Evolutionary conservation across 1,284 basidiomycete species (phyloP).

Genomic region (Melanopsichium pennsylvanicum): DNA sequence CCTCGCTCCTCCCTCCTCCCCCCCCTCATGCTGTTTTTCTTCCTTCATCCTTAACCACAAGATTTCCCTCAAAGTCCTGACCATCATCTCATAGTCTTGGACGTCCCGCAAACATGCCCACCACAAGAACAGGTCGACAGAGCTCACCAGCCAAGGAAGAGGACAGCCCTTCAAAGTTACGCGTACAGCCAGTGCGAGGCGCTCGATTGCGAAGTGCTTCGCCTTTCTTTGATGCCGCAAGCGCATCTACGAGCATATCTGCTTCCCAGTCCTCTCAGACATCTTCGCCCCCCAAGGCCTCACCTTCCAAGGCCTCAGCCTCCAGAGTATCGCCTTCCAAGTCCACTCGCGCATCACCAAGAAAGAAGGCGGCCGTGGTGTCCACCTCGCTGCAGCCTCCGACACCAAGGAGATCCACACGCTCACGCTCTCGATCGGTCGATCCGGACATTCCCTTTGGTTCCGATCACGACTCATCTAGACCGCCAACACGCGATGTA

Average conservation of each 20-base stretch:
- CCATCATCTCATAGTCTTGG: background rate
- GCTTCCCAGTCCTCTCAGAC: constrained; percentile 9
- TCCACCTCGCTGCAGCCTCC: constrained; percentile 23
- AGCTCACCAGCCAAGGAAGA: constrained; percentile 35
- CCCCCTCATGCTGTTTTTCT: background rate
- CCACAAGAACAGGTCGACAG: constrained; percentile 34
- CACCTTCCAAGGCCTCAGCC: constrained; percentile 1
- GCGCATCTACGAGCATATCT: constrained; percentile 13
- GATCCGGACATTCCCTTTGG: constrained; percentile 13
- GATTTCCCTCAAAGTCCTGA: background rate
- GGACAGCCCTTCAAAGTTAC: constrained; percentile 35
- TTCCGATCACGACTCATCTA: constrained; percentile 11
- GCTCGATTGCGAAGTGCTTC: constrained; percentile 41
- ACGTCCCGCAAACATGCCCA: constrained; percentile 21
- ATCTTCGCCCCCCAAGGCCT: constrained; percentile 9
- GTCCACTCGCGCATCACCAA: constrained; percentile 23
- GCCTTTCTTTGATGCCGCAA: constrained; percentile 27
- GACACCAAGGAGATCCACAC: constrained; percentile 24
- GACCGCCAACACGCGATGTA: background rate
- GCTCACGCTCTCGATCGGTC: constrained; percentile 37
- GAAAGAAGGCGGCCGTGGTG: constrained; percentile 20
- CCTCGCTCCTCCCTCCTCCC: background rate
- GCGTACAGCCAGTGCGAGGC: constrained; percentile 38
- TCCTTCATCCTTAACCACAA: background rate
- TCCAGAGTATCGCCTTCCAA: constrained; percentile 19